phyloP scores from a whole-genome alignment of 495 filamentous ascomycete species.

The Trichocladium antarcticum region DNA sequence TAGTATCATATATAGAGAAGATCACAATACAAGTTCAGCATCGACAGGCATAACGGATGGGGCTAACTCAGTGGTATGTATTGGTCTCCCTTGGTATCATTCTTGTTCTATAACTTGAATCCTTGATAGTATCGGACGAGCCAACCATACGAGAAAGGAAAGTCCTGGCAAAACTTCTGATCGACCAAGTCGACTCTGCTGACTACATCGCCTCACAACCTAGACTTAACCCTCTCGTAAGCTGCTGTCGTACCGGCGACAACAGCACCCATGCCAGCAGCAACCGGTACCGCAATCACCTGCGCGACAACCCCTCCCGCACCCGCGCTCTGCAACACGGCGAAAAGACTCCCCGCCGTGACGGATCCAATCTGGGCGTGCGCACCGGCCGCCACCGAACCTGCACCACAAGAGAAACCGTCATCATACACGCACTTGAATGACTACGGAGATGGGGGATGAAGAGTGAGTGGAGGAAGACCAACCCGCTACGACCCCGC shows the following conservation, averaged over 20 bases:
- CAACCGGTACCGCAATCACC: background rate
- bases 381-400: constrained; percentile 7
- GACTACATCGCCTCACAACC: no score
- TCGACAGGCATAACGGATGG: no score
- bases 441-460: background rate
- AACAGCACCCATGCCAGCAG: background rate
- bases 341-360: constrained; percentile 10
- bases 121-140: no score
- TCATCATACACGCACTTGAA: background rate
- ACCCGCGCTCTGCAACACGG: constrained; percentile 13
- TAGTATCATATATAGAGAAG: no score
- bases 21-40: no score
- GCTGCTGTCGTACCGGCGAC: background rate
- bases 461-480: no score
- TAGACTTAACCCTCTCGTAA: background rate
- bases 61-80: no score
- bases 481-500: background rate
- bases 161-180: no score
- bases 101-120: no score
- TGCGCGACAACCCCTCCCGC: constrained; percentile 3
- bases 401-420: background rate
- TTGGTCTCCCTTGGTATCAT: no score
- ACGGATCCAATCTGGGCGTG: constrained; percentile 14
- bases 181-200: no score
- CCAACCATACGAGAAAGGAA: no score